Evolutionary conservation across 2,329 filamentous ascomycete species (phyloP).

Genomic region (Xylaria sp.): DNA sequence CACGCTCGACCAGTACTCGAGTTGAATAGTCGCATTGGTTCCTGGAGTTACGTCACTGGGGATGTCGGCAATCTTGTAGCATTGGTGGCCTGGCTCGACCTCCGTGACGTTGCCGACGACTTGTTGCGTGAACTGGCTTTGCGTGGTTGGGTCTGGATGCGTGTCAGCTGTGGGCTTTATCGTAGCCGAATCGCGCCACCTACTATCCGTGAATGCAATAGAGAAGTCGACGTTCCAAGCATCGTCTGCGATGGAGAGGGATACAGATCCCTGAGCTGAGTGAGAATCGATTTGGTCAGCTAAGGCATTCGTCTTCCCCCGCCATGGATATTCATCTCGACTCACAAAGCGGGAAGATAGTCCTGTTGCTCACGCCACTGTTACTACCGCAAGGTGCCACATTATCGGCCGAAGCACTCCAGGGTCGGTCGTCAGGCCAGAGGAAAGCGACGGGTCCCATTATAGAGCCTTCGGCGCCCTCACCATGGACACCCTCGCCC

Average conservation of each 20-base stretch:
- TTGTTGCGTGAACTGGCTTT: constrained; percentile 39
- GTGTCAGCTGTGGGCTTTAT: constrained; percentile 4
- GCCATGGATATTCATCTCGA: background rate
- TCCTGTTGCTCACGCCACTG: constrained; percentile 48
- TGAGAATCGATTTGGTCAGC: background rate
- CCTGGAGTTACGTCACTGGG: constrained; percentile 33
- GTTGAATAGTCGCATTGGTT: constrained; percentile 41
- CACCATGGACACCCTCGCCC: constrained; percentile 29
- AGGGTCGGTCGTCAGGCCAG: constrained; percentile 55
- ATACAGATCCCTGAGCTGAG: constrained; percentile 52
- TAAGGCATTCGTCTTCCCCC: background rate
- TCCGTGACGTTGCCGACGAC: constrained; percentile 35
- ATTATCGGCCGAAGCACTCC: constrained; percentile 54
- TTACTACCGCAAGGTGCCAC: constrained; percentile 54
- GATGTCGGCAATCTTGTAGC: constrained; percentile 38
- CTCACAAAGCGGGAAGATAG: constrained; percentile 54
- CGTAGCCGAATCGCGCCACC: constrained; percentile 18
- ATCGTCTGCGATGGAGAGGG: constrained; percentile 54
- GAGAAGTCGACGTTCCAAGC: constrained; percentile 53
- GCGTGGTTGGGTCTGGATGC: constrained; percentile 32
- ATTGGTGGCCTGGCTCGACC: constrained; percentile 42
- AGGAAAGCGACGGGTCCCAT: constrained; percentile 60
- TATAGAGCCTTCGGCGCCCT: constrained; percentile 34
- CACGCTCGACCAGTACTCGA: constrained; percentile 40
- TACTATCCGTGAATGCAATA: constrained; percentile 50